Base-by-base conservation (phyloP, 805 yeast species). In the Cephaloascus fragrans region DNA sequence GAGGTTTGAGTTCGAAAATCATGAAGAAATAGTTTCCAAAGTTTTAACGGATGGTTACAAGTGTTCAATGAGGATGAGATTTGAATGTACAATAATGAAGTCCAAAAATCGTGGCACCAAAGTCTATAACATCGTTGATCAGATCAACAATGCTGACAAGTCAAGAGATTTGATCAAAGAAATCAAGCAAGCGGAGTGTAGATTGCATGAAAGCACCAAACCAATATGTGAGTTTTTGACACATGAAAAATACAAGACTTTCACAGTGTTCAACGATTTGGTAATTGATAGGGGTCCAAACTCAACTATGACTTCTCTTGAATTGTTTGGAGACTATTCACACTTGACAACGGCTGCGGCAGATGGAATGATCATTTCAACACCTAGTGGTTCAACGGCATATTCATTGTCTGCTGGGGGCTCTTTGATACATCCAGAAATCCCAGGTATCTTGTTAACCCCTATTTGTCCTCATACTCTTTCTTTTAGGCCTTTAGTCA, bases 371-470 rank as follows among this genome's bases (percentile, higher is more conserved):
- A 75, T 77, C 10, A 70, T 77, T 35, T 68, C 82, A 3, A 75
- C 85, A 0, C 85, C 86, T 5, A 77, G 82, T 16, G 86, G 86
- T 0, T 75, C 81, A 3, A 73, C 80, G 0, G 80, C 80, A 2
- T 73, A 73, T 47, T 69, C 76, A 1, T 55, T 73, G 34, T 63
- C 73, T 36, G 65, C 75, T 5, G 79, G 80, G 14, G 80, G 80
- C 1, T 62, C 76, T 23, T 63, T 73, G 32, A 71, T 70, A 3
- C 77, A 73, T 46, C 79, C 80, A 2, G 62, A 64, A 44, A 73
- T 73, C 17, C 73, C 74, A 8, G 75, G 77, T 37, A 67, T 71
- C n/a, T 55, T 73, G 33, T 54, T 73, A n/a, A 71, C 77, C 1
- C 79, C 79, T 17, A 69, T 73, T 17, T 72, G 78, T 45, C 77